Evolutionary conservation across 2,329 filamentous ascomycete species (phyloP).

Genomic region (Fusarium duplospermum): DNA sequence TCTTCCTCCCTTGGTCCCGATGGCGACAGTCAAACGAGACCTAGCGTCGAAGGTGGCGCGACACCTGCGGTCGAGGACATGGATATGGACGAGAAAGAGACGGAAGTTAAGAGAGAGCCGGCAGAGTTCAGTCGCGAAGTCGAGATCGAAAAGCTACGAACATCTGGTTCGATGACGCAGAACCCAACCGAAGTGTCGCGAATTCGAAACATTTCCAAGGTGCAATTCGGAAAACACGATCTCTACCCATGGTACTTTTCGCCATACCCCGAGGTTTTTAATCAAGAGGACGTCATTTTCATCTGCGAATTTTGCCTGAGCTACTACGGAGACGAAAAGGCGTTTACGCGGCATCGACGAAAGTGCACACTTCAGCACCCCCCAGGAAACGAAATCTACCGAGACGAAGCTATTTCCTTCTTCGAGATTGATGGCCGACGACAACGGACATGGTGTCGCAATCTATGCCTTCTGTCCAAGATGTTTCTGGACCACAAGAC

Average conservation of each 20-base stretch:
- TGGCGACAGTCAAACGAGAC: constrained; percentile 57
- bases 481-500: constrained; percentile 99
- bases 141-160: constrained; percentile 95
- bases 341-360: constrained; percentile 84
- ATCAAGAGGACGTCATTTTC: constrained; percentile 89
- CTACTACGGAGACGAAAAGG: constrained; percentile 86
- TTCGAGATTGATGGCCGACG: constrained; percentile 97
- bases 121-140: constrained; percentile 81
- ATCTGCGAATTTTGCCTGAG: constrained; percentile 97
- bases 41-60: constrained; percentile 56
- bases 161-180: constrained; percentile 97
- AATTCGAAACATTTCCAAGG: constrained; percentile 91
- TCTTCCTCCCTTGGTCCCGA: constrained; percentile 57
- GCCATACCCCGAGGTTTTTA: constrained; percentile 91
- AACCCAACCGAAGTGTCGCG: constrained; percentile 97
- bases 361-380: constrained; percentile 95
- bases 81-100: constrained; percentile 65
- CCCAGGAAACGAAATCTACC: constrained; percentile 97
- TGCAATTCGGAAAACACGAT: constrained; percentile 93
- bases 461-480: constrained; percentile 92
- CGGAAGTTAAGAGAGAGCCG: constrained; percentile 60
- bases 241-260: constrained; percentile 99
- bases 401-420: constrained; percentile 92
- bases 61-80: constrained; percentile 64
- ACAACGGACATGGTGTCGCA: constrained; percentile 96